Base-by-base conservation (phyloP, 441 rosid species). In the Gossypium gossypioides region DNA sequence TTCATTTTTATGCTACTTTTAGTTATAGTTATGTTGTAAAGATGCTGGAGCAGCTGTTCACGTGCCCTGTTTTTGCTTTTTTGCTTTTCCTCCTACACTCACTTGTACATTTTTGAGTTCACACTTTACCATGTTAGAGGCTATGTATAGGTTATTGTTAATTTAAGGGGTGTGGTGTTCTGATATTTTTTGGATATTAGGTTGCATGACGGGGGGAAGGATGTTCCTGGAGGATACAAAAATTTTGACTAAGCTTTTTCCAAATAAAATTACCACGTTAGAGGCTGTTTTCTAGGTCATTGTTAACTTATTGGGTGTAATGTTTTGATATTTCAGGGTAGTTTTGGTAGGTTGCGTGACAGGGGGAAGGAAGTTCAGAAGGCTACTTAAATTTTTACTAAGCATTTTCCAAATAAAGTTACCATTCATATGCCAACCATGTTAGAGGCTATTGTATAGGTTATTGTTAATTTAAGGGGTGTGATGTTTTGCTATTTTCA, bases 381-480 rank as follows among this genome's bases (percentile, higher is more conserved):
- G 83, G 86, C 86, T 64, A 81, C 89, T 29, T 88, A 87, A 81
- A 78, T 82, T 79, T 79, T 89, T 73, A 75, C 86, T 4, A 89
- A 89, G 82, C 91, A 88, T 79, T 89, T 89, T 77, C 95, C 87
- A 1, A 89, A 89, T 72, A 88, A 88, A 89, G 92, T 89, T 37
- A 84, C 85, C 52, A 85, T 88, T 80, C 91, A 89, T 77, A 78
- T 88, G 91, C 92, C 95, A 52, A 40, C 13, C 46, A 9, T 40
- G 46, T 40, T 40, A 8, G 44, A 40, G 44, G 44, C 44, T 8
- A 40, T 40, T 40, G 46, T 40, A 40, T 40, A 40, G 46, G 46
- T 40, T 68, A 29, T 57, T 74, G 67, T 29, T 77, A 79, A 76
- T 72, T 72, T 76, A 19, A 57, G 73, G 74, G 75, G 61, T 66